Evolutionary conservation across 139 green algal species (phyloP).

Genomic region (Gonium pectorale): DNA sequence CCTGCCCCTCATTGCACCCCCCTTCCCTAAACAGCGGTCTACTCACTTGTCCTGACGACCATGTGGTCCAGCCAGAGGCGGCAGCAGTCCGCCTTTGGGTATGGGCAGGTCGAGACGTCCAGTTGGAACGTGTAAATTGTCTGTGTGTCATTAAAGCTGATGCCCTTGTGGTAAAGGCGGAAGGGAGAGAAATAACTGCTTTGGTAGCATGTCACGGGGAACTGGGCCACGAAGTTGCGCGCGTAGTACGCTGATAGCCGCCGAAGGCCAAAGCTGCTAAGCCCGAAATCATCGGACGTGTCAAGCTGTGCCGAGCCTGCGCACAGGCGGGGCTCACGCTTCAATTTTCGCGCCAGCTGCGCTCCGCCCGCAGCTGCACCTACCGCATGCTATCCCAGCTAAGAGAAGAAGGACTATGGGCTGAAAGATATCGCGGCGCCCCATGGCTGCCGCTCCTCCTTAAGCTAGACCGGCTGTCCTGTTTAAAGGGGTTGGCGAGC

Average conservation of each 20-base stretch:
- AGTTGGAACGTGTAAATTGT: constrained; percentile 31
- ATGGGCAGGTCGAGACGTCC: constrained; percentile 35
- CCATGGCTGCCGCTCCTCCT: constrained; percentile 30
- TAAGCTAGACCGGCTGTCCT: background rate
- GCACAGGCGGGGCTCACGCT: background rate
- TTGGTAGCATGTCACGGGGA: constrained; percentile 37
- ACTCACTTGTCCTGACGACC: constrained; percentile 45
- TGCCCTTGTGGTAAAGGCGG: constrained; percentile 31
- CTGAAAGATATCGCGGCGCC: constrained; percentile 7
- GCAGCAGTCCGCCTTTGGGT: constrained; percentile 40
- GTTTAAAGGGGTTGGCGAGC: background rate
- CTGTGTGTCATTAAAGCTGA: background rate
- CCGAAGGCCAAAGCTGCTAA: constrained; percentile 7
- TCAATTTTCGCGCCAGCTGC: background rate
- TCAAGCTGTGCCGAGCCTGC: constrained; percentile 26
- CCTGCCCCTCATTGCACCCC: too few species aligned
- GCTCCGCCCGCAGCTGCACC: background rate
- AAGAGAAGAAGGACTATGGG: background rate
- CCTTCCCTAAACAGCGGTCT: too few species aligned
- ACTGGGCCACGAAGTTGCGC: constrained; percentile 8
- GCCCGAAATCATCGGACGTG: constrained; percentile 17
- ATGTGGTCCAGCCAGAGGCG: constrained; percentile 40
- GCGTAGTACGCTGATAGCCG: constrained; percentile 25
- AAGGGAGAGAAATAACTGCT: constrained; percentile 58
- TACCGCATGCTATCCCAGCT: constrained; percentile 18